These are phyloP conservation scores for Coelastrella sp. DNA, from an alignment of 139 green algal species.

Conservation along the genomic window DNA sequence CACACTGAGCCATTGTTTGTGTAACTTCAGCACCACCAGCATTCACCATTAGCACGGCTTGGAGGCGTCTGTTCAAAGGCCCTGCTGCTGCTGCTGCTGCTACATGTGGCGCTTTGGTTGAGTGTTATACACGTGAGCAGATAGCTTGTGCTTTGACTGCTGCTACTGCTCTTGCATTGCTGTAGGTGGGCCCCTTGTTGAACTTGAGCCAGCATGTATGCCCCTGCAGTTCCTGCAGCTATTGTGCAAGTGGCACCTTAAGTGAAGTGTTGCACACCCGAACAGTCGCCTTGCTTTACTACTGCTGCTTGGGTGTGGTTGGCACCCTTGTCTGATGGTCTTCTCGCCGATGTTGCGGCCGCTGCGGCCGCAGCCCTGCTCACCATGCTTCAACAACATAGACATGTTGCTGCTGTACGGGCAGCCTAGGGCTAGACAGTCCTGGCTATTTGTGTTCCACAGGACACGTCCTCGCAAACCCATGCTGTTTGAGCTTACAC, in stretches of 20 bases:
- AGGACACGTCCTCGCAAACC: not conserved
- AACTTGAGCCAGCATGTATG: not conserved
- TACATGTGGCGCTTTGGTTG: not conserved
- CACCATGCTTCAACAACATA: not conserved
- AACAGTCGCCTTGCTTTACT: not conserved
- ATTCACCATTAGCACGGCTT: not conserved
- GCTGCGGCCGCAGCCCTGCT: not conserved
- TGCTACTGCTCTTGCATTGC: not conserved
- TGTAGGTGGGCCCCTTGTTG: not conserved
- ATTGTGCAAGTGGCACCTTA: not conserved
- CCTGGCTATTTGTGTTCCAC: not conserved
- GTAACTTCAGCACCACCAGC: not conserved
- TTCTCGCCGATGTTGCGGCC: not conserved
- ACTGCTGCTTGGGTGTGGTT: not conserved
- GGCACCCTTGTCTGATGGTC: not conserved
- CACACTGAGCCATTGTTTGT: not conserved
- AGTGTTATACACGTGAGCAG: not conserved
- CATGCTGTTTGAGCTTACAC: not conserved
- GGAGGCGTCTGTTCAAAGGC: not conserved
- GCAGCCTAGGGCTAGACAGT: not conserved
- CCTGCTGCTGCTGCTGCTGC: not conserved
- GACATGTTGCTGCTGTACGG: not conserved
- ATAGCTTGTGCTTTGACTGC: not conserved
- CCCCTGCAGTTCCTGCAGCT: not conserved
- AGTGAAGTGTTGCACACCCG: not conserved